Conservation (phyloP, 1,284 basidiomycete species). For the Polyporus tsugae region DNA sequence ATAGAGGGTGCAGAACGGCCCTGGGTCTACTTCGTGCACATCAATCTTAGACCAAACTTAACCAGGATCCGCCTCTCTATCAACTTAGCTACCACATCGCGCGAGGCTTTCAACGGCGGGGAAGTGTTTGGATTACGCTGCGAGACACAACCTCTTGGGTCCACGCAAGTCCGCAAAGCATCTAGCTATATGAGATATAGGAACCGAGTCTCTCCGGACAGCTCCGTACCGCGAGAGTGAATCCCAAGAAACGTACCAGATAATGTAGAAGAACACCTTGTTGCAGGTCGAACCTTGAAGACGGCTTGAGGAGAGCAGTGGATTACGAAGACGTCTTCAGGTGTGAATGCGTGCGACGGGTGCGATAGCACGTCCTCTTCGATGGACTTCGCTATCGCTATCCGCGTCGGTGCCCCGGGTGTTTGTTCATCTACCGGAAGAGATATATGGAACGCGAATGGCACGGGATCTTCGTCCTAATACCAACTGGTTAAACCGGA, state of each 20-base stretch:
- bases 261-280: constrained; percentile 91
- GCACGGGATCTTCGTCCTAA: constrained; percentile 86
- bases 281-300: constrained; percentile 93
- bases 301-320: constrained; percentile 96
- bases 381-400: constrained; percentile 83
- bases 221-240: not conserved
- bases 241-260: constrained; percentile 60
- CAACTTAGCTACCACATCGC: not conserved
- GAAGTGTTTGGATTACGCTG: not conserved
- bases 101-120: not conserved
- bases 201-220: not conserved
- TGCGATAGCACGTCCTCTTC: constrained; percentile 81
- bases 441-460: constrained; percentile 88
- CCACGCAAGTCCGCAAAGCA: not conserved
- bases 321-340: constrained; percentile 88
- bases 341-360: constrained; percentile 74
- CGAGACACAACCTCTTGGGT: not conserved
- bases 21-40: not conserved
- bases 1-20: not conserved
- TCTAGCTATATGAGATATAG: not conserved
- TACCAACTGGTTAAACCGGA: constrained; percentile 7
- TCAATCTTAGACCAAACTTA: not conserved
- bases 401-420: constrained; percentile 73
- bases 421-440: constrained; percentile 63
- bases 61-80: not conserved